Base-by-base conservation (phyloP, 2,329 filamentous ascomycete genomes). In the Alternaria hordeiaustralica region DNA sequence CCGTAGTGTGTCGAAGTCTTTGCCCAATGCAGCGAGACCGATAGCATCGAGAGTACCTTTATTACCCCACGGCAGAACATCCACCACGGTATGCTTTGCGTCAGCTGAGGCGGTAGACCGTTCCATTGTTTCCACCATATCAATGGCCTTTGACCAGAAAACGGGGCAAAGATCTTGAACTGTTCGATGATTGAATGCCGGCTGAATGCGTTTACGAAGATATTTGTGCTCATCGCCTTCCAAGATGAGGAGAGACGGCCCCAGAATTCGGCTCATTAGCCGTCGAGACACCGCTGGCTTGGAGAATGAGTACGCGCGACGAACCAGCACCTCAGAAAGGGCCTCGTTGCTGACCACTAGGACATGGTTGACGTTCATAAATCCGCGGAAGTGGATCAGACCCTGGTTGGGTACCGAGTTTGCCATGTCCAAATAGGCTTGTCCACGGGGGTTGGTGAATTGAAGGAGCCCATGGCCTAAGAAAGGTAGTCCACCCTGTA, bases 101-200 rank as follows among this genome's bases (percentile, higher is more conserved):
- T 45, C 41, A 18, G 8, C 10, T 6, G 23, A 21, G 21, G 25
- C 36, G 6, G 25, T 30, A 13, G 36, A 30, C 9, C 45, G 11
- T 18, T 56, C 41, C 12, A 56, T 30, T 4, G 41, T 46, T 20
- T 46, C 41, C 5, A 21, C 41, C 54, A 56, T 56, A 20, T 56
- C 54, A n/a, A 56, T 30, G 25, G 54, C 54, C n/a, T 56, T 46
- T n/a, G 41, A 56, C 54, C 54, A 56, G 41, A 56, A 56, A 6
- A 56, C 3, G 7, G 54, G 41, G 41, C n/a, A 23, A 30, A 46
- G 41, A 20, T 45, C 36, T 30, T 45, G 54, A 7, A 56, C n/a
- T 2, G 20, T 46, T 15, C 54, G 23, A 45, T 46, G 25, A 11
- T 46, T 46, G n/a, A 56, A 56, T 11, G 41, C 41, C 12, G 54